Evolutionary conservation across 352 stramenopile genomes (phyloP), one percentile per base, ranked within the genome.

Genomic region (Pythium pyrilobum): DNA sequence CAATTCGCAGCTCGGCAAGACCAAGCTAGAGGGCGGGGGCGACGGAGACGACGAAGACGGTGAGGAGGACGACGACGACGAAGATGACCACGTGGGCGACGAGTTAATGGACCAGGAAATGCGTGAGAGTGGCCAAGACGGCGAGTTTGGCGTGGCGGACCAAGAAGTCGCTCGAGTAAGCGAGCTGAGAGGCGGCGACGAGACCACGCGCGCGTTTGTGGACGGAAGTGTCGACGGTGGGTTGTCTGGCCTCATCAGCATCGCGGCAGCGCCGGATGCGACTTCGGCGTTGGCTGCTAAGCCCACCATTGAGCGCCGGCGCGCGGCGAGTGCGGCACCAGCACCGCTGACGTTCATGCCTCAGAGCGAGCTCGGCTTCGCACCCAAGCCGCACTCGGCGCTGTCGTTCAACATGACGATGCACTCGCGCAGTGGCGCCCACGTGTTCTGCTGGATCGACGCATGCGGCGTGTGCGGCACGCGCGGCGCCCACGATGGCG

Each of bases 391-490:
- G 4, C 53, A 62, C 11, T 94, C 88, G 0, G 82, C 74, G 16
- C 37, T 97, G 16, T 59, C 72, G 18, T 76, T 88, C 25, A 88
- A 86, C 36, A 66, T 83, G 33, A 81, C 92, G 32, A 74, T 79
- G 51, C 70, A 96, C 49, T 90, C 83, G 15, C 76, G 77, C 3
- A 66, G 75, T 5, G 81, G 93, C 38, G 89, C 91, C 8, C 82
- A 96, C 51, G 76, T 69, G n/a, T 88, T 76, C 42, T 79, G 75
- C 24, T 98, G 93, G 92, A 55, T 97, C 36, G 95, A 98, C 67
- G 65, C 90, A 40, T 98, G 95, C 56, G 73, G 87, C 6, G 69
- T 87, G 12, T 98, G 95, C 45, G 92, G 91, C 12, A 97, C 80
- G 36, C 85, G 85, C 20, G 92, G 92, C 4, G 61, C 89, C 11